Evolutionary conservation across 192 early-diverging fungal species (phyloP), one percentile per base, ranked within the genome.

Genomic region (Coemansia sp.): DNA sequence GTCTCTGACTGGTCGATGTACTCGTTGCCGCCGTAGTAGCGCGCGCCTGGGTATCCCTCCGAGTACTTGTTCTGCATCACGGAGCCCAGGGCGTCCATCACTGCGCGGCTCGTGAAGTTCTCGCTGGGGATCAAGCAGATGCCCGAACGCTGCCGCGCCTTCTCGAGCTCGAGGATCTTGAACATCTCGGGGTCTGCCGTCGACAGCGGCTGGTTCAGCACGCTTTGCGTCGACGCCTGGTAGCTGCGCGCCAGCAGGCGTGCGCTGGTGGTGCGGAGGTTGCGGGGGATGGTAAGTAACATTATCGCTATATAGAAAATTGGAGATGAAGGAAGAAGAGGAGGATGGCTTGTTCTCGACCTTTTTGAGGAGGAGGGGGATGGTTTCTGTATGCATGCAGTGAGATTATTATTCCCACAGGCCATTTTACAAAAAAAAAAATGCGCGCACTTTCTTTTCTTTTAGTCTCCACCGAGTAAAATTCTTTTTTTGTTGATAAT

Each of bases 11-110:
- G 84, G 85, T 99, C 98, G 69, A 99, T 99, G 71, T 87, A 95
- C 83, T 98, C 93, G 84, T 99, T 99, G 69, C 98, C 98, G 66
- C 98, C 98, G 83, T 99, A 99, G 88, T 99, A 99, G 73, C 95
- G 91, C 24, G 95, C 95, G 34, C 92, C 91, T 9, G 94, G 93
- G 87, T 99, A 97, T 37, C 95, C 97, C 84, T 97, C 97, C 27
- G 95, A 96, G 86, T 98, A 99, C 86, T 99, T 99, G 91, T 99
- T 99, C 83, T 98, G 96, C 91, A 99, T 95, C 37, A 97, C 89
- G 10, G 95, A 97, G 27, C 98, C 98, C 54, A 99, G 88, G 11
- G 94, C 94, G 44, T 95, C 89, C 93, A 97, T 95, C 48, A 98
- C 98, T 0, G 96, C 90, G 45, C 89, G 88, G 48, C 95, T 97